Evolutionary conservation across 192 early-diverging fungal species (phyloP).

Genomic region (Pilaira anomala): DNA sequence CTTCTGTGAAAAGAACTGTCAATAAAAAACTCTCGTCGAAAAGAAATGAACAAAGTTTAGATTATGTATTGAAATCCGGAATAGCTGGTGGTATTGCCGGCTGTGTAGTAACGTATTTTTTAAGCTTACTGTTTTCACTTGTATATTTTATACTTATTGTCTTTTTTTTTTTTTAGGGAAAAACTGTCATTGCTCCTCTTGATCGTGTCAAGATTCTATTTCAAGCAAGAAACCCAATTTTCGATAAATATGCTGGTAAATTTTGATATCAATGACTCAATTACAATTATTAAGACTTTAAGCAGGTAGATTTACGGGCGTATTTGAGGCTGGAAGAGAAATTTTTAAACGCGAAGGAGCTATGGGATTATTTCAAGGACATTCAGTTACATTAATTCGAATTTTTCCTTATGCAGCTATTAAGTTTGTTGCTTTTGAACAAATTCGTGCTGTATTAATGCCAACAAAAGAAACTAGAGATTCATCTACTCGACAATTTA

Average conservation of each 20-base stretch:
- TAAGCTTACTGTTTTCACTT: neutral
- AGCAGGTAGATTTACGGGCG: conserved; percentile 73
- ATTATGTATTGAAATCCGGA: conserved; percentile 47
- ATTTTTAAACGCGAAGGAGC: conserved; percentile 73
- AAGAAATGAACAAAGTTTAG: conserved; percentile 37
- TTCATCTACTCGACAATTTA: conserved; percentile 59
- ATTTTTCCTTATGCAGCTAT: conserved; percentile 98
- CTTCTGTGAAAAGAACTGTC: neutral
- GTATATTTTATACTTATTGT: neutral
- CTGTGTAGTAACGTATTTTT: conserved; percentile 36
- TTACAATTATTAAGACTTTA: neutral
- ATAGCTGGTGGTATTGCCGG: conserved; percentile 53
- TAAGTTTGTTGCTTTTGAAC: conserved; percentile 97
- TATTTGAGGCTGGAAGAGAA: conserved; percentile 73
- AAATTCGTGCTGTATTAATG: conserved; percentile 72
- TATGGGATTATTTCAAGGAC: conserved; percentile 88
- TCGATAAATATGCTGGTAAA: conserved; percentile 62
- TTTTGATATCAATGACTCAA: neutral
- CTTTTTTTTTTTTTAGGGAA: conserved; percentile 47
- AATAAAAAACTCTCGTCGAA: neutral
- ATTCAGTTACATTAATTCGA: conserved; percentile 87
- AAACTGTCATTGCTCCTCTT: conserved; percentile 75
- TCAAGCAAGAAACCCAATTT: conserved; percentile 72
- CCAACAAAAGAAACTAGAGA: conserved; percentile 63
- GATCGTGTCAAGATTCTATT: conserved; percentile 87